phyloP scores from a whole-genome alignment of 768 basidiomycete genomes.

The Phallus indusiatus region DNA sequence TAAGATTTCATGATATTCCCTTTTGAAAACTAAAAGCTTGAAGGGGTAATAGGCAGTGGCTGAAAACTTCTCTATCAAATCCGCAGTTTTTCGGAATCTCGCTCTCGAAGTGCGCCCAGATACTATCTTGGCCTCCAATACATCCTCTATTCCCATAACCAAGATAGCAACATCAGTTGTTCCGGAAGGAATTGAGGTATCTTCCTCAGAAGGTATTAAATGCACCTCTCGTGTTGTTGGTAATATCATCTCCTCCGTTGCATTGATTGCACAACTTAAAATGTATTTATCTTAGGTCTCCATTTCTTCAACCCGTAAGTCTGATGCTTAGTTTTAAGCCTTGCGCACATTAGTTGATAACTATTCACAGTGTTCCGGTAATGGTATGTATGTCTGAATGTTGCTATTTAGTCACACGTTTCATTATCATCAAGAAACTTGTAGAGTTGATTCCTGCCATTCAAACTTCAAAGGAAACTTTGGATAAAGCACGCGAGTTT shows the following conservation, averaged over 20 bases:
- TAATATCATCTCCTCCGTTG: constrained; percentile 24
- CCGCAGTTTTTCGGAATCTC: constrained; percentile 62
- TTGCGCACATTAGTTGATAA: too few species aligned
- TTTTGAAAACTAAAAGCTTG: not conserved
- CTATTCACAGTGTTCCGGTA: constrained; percentile 52
- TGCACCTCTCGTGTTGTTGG: constrained; percentile 75
- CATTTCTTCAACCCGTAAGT: constrained; percentile 84
- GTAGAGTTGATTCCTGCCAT: constrained; percentile 93
- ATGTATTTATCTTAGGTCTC: constrained; percentile 38
- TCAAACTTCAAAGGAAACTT: constrained; percentile 73
- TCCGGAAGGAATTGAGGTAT: constrained; percentile 42
- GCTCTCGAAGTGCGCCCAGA: constrained; percentile 57
- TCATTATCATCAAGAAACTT: constrained; percentile 48
- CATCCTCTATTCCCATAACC: constrained; percentile 89
- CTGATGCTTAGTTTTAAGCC: not conserved
- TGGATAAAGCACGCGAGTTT: constrained; percentile 70
- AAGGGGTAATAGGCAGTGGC: constrained; percentile 59
- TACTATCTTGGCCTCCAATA: constrained; percentile 85
- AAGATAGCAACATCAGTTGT: constrained; percentile 83
- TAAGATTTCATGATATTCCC: constrained; percentile 17
- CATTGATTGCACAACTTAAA: not conserved
- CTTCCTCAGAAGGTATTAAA: constrained; percentile 53
- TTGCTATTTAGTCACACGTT: not conserved
- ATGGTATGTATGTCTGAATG: constrained; percentile 60
- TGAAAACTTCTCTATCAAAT: constrained; percentile 73